Evolutionary conservation across 1,284 basidiomycete species (phyloP).

Genomic region (Ganoderma sp.): DNA sequence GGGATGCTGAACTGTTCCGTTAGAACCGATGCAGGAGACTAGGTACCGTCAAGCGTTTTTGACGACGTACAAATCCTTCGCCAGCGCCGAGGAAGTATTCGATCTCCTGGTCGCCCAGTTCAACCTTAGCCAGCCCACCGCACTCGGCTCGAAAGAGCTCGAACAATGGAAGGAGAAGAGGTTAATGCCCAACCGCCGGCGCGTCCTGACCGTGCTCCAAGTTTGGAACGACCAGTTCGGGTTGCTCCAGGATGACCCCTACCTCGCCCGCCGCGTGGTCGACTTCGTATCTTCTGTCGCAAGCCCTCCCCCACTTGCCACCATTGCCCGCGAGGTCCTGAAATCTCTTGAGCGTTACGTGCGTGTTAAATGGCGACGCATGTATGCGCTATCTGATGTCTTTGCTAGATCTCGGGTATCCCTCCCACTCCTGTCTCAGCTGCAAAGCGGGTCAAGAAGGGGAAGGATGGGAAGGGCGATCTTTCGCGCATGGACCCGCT

Average conservation of each 20-base stretch:
- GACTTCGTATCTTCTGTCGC: slow-evolving; percentile 59
- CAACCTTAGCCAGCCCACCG: slow-evolving; percentile 58
- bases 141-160: slow-evolving; percentile 57
- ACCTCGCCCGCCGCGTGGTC: slow-evolving; percentile 60
- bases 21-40: slow-evolving; percentile 53
- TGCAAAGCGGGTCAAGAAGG: slow-evolving; percentile 43
- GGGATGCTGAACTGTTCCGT: background rate
- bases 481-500: slow-evolving; percentile 58
- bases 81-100: slow-evolving; percentile 69
- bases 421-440: slow-evolving; percentile 35
- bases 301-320: slow-evolving; percentile 49
- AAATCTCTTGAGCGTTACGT: slow-evolving; percentile 62
- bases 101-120: slow-evolving; percentile 71
- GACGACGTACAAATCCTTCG: slow-evolving; percentile 82
- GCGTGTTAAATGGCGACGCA: slow-evolving; percentile 32
- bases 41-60: slow-evolving; percentile 73
- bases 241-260: slow-evolving; percentile 66
- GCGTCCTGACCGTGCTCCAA: slow-evolving; percentile 61
- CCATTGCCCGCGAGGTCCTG: slow-evolving; percentile 55
- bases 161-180: slow-evolving; percentile 71
- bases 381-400: slow-evolving; percentile 3
- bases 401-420: slow-evolving; percentile 35
- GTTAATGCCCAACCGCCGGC: slow-evolving; percentile 59
- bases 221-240: slow-evolving; percentile 67
- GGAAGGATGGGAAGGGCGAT: slow-evolving; percentile 56